Percentiles rank a stretch among this genome's conserved stretches.
phyloP scores from a whole-genome alignment of 2,329 filamentous ascomycete species.

The Epichloe sylvatica region DNA sequence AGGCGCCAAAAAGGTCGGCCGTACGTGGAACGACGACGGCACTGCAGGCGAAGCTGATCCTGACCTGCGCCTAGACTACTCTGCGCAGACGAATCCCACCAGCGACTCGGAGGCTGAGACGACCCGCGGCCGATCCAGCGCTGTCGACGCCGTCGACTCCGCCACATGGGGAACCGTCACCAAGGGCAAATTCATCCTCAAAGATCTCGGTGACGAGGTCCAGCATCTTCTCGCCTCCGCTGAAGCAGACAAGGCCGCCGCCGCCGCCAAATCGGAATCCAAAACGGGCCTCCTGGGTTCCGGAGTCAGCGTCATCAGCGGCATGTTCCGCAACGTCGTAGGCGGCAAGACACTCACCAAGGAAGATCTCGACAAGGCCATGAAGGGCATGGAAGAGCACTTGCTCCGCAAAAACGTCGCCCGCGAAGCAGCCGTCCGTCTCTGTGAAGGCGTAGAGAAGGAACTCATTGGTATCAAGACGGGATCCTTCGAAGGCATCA shows the following conservation, averaged over 20 bases:
- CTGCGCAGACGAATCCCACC: constrained; percentile 42
- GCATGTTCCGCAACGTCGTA: constrained; percentile 86
- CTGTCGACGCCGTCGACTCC: constrained; percentile 61
- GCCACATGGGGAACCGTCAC: constrained; percentile 74
- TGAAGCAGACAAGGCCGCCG: constrained; percentile 45
- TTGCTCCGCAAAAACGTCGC: constrained; percentile 92
- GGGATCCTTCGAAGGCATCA: constrained; percentile 78
- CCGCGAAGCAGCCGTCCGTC: constrained; percentile 76
- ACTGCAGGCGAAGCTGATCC: constrained; percentile 66
- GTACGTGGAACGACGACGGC: constrained; percentile 87
- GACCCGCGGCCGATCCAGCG: constrained; percentile 36
- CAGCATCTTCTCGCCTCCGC: constrained; percentile 74
- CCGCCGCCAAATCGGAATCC: constrained; percentile 30
- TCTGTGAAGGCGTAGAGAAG: constrained; percentile 83
- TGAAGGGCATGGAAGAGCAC: constrained; percentile 94
- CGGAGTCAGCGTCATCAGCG: constrained; percentile 68
- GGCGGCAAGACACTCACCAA: constrained; percentile 87
- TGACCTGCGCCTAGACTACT: constrained; percentile 75
- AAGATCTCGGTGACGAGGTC: constrained; percentile 86
- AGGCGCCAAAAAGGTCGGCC: constrained; percentile 53
- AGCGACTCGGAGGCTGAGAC: constrained; percentile 38
- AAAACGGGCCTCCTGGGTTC: constrained; percentile 59
- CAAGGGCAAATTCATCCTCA: constrained; percentile 87
- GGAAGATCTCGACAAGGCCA: constrained; percentile 76
- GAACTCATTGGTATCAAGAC: constrained; percentile 87